Evolutionary conservation across 2,329 filamentous ascomycete genomes (phyloP).

Genomic region (Fusarium zealandicum): DNA sequence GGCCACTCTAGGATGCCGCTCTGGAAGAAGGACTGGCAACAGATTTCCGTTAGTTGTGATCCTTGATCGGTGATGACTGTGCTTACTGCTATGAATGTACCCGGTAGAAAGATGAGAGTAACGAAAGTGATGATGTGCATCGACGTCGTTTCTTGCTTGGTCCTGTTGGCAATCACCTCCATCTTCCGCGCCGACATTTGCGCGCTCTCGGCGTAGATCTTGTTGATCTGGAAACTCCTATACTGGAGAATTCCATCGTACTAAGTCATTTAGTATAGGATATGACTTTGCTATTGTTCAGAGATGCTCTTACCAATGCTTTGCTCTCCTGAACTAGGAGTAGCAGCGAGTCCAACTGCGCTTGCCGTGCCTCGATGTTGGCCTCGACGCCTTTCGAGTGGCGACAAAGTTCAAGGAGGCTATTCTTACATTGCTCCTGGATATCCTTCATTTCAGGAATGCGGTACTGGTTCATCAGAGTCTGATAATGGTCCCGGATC

Average conservation of each 20-base stretch:
- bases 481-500: slow-evolving; percentile 22
- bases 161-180: slow-evolving; percentile 29
- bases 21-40: slow-evolving; percentile 22
- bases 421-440: background rate
- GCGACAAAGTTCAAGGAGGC: background rate
- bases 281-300: no score
- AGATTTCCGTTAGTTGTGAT: slow-evolving; percentile 1
- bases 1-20: slow-evolving; percentile 27
- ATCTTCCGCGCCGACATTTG: slow-evolving; percentile 20
- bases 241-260: slow-evolving; percentile 25
- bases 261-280: background rate
- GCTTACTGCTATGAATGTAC: slow-evolving; percentile 31
- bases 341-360: slow-evolving; percentile 11
- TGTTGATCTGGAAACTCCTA: slow-evolving; percentile 13
- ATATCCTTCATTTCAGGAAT: slow-evolving; percentile 5
- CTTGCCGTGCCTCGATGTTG: slow-evolving; percentile 10
- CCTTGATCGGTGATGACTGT: background rate
- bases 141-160: slow-evolving; percentile 26
- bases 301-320: slow-evolving; percentile 1
- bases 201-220: slow-evolving; percentile 25
- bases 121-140: slow-evolving; percentile 30
- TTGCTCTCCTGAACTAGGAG: slow-evolving; percentile 17
- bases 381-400: slow-evolving; percentile 1
- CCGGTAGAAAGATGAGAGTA: slow-evolving; percentile 24
- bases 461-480: slow-evolving; percentile 2